phyloP scores from a whole-genome alignment of 768 basidiomycete genomes.

The Clavaria fumosa region DNA sequence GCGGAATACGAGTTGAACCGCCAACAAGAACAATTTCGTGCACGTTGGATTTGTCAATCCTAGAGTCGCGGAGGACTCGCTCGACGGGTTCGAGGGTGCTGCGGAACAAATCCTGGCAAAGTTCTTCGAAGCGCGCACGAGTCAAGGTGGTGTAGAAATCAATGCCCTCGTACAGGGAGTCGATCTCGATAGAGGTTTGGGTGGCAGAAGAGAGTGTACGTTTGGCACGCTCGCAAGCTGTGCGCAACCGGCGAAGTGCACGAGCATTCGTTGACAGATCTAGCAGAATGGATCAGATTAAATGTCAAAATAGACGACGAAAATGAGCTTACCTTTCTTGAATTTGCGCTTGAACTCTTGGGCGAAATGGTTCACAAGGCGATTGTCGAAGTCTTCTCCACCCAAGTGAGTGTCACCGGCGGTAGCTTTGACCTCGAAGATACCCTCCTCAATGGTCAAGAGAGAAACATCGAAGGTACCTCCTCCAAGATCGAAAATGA shows the following conservation, averaged over 20 bases:
- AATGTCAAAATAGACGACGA: not conserved
- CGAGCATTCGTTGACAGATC: conserved; percentile 86
- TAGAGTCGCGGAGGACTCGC: conserved; percentile 94
- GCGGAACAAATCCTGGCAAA: conserved; percentile 92
- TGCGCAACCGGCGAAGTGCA: conserved; percentile 93
- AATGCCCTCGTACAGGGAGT: conserved; percentile 93
- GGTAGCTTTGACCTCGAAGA: conserved; percentile 98
- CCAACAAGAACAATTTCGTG: conserved; percentile 97
- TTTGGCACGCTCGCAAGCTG: conserved; percentile 97
- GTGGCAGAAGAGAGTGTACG: conserved; percentile 94
- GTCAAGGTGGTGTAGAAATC: conserved; percentile 98
- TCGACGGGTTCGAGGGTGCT: conserved; percentile 90
- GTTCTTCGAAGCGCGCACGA: conserved; percentile 93
- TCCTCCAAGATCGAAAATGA: conserved; percentile 99
- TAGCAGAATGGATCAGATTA: conserved; percentile 12
- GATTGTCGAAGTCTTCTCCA: conserved; percentile 99
- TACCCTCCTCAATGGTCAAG: conserved; percentile 93
- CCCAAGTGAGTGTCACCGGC: conserved; percentile 99
- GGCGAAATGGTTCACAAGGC: conserved; percentile 92
- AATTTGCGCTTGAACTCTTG: conserved; percentile 97
- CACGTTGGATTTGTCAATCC: conserved; percentile 92
- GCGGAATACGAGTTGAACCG: conserved; percentile 99
- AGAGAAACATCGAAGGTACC: conserved; percentile 99
- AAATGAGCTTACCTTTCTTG: conserved; percentile 60
- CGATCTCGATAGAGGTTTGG: conserved; percentile 94